Conservation (phyloP, 2,329 filamentous ascomycete genomes). For the Fusarium globosum region DNA sequence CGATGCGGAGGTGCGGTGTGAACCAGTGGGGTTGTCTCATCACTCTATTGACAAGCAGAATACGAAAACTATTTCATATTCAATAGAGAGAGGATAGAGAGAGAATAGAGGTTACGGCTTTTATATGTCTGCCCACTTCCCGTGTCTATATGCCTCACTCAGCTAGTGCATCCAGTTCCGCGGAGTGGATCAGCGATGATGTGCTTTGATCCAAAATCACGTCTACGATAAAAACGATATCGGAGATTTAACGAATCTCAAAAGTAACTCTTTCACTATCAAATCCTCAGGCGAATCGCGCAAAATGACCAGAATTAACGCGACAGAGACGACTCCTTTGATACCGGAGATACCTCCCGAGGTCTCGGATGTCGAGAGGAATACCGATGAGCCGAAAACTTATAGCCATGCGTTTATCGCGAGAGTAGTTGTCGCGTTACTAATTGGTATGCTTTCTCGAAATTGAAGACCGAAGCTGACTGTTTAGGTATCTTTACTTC, state of each 20-base stretch:
- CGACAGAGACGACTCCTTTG: neutral
- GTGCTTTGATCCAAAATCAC: neutral
- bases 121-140: neutral
- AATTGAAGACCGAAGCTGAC: fast-evolving
- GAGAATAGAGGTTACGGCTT: neutral
- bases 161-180: neutral
- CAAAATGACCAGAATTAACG: neutral
- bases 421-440: neutral
- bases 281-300: fast-evolving
- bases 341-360: neutral
- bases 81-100: fast-evolving
- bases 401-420: neutral
- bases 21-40: neutral
- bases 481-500: conserved; percentile 64
- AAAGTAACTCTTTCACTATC: neutral
- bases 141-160: neutral
- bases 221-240: neutral
- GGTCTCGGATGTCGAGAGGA: neutral
- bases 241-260: neutral
- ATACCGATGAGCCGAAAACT: neutral
- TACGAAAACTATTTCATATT: neutral
- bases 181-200: neutral
- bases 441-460: fast-evolving
- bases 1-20: neutral
- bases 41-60: neutral